These are phyloP conservation scores for Nicotiana undulata DNA, from an alignment of 257 asterid genomes.

Conservation along the genomic window DNA sequence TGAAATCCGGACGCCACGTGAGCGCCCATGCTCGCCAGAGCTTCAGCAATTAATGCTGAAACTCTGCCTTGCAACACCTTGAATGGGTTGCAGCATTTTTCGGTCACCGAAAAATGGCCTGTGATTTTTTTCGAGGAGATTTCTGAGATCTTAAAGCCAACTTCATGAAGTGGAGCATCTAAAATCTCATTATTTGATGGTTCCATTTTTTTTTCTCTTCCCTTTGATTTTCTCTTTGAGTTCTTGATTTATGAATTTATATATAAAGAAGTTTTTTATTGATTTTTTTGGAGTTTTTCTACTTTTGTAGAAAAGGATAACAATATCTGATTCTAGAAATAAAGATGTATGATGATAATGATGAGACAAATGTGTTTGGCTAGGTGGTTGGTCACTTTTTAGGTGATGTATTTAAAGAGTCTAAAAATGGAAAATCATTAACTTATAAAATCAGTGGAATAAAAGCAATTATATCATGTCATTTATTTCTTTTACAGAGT, in stretches of 20 bases:
- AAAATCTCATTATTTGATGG: slow-evolving; percentile 33
- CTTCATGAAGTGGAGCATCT: slow-evolving; percentile 40
- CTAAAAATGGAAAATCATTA: neutral
- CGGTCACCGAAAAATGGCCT: slow-evolving; percentile 47
- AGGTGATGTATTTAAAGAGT: neutral
- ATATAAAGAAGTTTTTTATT: neutral
- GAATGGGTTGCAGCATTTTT: slow-evolving; percentile 61
- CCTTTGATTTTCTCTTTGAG: neutral
- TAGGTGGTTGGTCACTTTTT: neutral
- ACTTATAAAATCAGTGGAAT: neutral
- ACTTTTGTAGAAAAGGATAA: neutral
- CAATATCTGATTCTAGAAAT: neutral
- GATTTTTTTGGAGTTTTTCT: neutral
- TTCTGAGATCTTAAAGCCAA: slow-evolving; percentile 60
- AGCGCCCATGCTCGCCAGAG: slow-evolving; percentile 38
- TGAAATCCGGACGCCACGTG: slow-evolving; percentile 23
- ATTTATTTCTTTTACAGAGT: neutral
- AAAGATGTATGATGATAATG: neutral
- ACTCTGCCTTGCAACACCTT: slow-evolving; percentile 41
- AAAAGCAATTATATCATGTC: neutral
- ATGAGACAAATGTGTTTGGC: neutral
- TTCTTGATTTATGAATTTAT: neutral
- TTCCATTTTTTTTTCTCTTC: neutral
- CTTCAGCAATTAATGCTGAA: slow-evolving; percentile 29
- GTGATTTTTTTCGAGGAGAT: slow-evolving; percentile 44